Percentiles rank a stretch among this genome's conserved stretches.
phyloP scores from a whole-genome alignment of 2,329 filamentous ascomycete species.

The Ascocoryne sarcoides region DNA sequence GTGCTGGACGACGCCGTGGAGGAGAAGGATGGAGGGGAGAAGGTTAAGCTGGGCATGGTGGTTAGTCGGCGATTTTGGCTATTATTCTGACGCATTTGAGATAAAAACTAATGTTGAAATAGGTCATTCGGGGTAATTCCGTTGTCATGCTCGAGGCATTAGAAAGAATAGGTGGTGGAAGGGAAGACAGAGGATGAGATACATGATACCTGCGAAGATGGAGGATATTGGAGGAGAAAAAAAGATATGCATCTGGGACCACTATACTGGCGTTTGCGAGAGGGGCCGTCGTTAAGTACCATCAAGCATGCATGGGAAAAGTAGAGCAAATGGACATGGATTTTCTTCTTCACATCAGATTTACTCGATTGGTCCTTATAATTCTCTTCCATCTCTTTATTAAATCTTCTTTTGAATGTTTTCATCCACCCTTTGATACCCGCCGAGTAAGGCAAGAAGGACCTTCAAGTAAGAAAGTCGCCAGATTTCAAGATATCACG shows the following conservation, averaged over 20 bases:
- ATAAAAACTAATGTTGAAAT: conserved; percentile 9
- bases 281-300: not conserved
- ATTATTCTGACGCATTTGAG: not conserved
- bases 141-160: conserved; percentile 94
- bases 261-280: not conserved
- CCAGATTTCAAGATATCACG: conserved; percentile 31
- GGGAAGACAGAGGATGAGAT: conserved; percentile 31
- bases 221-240: no score
- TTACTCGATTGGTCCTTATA: not conserved
- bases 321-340: not conserved
- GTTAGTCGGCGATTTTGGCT: conserved; percentile 42
- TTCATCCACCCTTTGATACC: not conserved
- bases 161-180: conserved; percentile 55
- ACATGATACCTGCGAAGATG: not conserved
- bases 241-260: not conserved
- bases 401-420: not conserved
- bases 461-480: conserved; percentile 20
- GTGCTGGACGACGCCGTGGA: conserved; percentile 95
- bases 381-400: not conserved
- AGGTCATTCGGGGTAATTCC: conserved; percentile 95
- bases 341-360: not conserved
- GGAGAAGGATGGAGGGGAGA: conserved; percentile 86
- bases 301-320: not conserved
- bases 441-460: not conserved
- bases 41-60: conserved; percentile 84